Evolutionary conservation across 2,329 filamentous ascomycete species (phyloP).

Genomic region (Fusarium mundagurra): DNA sequence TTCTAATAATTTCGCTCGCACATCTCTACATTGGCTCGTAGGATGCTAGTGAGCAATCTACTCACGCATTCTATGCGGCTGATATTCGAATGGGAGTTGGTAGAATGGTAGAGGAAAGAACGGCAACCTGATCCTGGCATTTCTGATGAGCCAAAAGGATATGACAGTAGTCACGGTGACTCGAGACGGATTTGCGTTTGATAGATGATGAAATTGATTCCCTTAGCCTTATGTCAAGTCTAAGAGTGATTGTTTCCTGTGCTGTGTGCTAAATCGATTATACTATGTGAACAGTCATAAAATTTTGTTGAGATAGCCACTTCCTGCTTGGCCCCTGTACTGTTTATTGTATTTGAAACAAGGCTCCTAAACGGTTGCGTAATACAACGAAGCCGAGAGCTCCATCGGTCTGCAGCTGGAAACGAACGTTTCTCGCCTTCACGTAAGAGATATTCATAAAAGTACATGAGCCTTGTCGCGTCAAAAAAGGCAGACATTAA

Average conservation of each 20-base stretch:
- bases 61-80: slow-evolving; percentile 41
- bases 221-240: slow-evolving; percentile 22
- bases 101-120: slow-evolving; percentile 47
- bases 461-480: not conserved
- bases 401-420: not conserved
- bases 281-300: not conserved
- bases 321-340: not conserved
- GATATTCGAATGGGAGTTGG: slow-evolving; percentile 49
- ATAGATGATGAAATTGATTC: slow-evolving; percentile 49
- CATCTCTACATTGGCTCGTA: slow-evolving; percentile 47
- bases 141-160: slow-evolving; percentile 14
- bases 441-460: not conserved
- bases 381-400: not conserved
- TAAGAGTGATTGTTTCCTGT: not conserved
- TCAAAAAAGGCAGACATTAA: not conserved
- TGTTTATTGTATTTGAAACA: not conserved
- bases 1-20: slow-evolving; percentile 57
- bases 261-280: not conserved
- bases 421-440: not conserved
- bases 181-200: slow-evolving; percentile 37
- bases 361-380: not conserved
- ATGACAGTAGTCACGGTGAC: slow-evolving; percentile 19
- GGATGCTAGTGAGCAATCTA: slow-evolving; percentile 28
- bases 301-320: not conserved
- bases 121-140: slow-evolving; percentile 24